Evolutionary conservation across 768 basidiomycete species (phyloP).

Genomic region (Hemileccinum rubropunctum): DNA sequence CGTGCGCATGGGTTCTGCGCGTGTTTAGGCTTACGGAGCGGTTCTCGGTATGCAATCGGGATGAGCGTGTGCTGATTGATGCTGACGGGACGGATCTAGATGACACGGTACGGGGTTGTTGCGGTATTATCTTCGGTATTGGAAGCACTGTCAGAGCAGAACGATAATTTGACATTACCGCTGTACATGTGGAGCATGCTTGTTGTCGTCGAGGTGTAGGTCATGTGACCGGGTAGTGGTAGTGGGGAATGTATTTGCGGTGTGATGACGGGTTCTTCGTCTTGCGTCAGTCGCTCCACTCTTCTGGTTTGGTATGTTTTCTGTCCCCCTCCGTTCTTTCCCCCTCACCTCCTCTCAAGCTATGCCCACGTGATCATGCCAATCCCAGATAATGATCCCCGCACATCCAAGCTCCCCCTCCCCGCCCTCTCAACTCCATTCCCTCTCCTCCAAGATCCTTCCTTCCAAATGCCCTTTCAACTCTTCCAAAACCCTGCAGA

Average conservation of each 20-base stretch:
- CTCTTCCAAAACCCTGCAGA: constrained; percentile 29
- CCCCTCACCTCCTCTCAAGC: no score
- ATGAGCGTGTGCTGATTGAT: constrained; percentile 4
- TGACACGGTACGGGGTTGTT: constrained; percentile 60
- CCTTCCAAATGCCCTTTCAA: constrained; percentile 34
- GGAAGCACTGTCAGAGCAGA: constrained; percentile 92
- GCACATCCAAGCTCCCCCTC: background rate
- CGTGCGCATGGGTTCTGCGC: constrained; percentile 69
- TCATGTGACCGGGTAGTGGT: constrained; percentile 28
- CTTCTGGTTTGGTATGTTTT: no score
- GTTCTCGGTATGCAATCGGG: constrained; percentile 66
- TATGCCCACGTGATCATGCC: constrained; percentile 29
- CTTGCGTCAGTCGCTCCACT: background rate
- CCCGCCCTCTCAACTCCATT: constrained; percentile 22
- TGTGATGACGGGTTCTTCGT: no score
- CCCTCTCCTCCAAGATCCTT: constrained; percentile 20
- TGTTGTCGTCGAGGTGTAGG: constrained; percentile 47
- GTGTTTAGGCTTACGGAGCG: constrained; percentile 62
- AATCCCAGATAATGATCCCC: constrained; percentile 21
- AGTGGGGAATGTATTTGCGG: constrained; percentile 13
- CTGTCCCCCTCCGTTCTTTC: no score
- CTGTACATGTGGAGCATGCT: constrained; percentile 93
- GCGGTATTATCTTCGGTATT: constrained; percentile 66
- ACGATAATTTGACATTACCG: constrained; percentile 97
- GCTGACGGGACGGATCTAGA: constrained; percentile 44